These are phyloP conservation scores for Phytophthora sp. DNA, from an alignment of 352 stramenopile species.

Conservation along the genomic window DNA sequence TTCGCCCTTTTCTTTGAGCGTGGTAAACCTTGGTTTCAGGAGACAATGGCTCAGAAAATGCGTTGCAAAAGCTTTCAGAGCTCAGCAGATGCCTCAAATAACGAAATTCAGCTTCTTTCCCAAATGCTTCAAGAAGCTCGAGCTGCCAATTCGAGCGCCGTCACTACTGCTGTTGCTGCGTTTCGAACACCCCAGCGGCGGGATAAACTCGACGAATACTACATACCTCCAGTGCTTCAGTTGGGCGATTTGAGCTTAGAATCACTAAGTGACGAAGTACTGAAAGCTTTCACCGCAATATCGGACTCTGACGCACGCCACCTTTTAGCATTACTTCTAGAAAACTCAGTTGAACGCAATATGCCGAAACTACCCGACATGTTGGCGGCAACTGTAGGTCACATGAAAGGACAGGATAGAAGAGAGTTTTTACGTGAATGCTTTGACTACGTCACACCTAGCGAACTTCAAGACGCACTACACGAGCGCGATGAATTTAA, in stretches of 20 bases:
- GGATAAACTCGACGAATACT: slow-evolving; percentile 27
- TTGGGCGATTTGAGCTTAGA: slow-evolving; percentile 51
- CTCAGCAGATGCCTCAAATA: slow-evolving; percentile 27
- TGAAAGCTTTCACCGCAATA: slow-evolving; percentile 52
- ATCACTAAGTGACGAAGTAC: slow-evolving; percentile 47
- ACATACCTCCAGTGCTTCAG: slow-evolving; percentile 32
- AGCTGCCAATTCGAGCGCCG: slow-evolving; percentile 9
- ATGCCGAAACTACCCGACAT: slow-evolving; percentile 46
- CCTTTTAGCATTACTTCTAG: slow-evolving; percentile 45
- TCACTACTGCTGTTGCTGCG: slow-evolving; percentile 11
- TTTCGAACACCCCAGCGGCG: slow-evolving; percentile 6
- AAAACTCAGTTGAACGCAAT: slow-evolving; percentile 43
- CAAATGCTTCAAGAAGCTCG: slow-evolving; percentile 48
- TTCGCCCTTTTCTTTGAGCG: slow-evolving; percentile 58
- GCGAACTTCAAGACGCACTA: slow-evolving; percentile 62
- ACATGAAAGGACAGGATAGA: slow-evolving; percentile 48
- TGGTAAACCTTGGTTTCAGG: slow-evolving; percentile 55
- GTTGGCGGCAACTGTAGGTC: slow-evolving; percentile 49
- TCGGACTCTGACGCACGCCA: slow-evolving; percentile 39
- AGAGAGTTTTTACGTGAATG: slow-evolving; percentile 62
- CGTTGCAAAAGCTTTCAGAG: slow-evolving; percentile 22
- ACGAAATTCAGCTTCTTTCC: slow-evolving; percentile 44
- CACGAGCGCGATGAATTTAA: slow-evolving; percentile 59
- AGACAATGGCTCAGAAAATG: slow-evolving; percentile 33
- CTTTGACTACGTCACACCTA: slow-evolving; percentile 51